Conservation (phyloP, 805 yeast species). For the Ogataea siamensis region DNA sequence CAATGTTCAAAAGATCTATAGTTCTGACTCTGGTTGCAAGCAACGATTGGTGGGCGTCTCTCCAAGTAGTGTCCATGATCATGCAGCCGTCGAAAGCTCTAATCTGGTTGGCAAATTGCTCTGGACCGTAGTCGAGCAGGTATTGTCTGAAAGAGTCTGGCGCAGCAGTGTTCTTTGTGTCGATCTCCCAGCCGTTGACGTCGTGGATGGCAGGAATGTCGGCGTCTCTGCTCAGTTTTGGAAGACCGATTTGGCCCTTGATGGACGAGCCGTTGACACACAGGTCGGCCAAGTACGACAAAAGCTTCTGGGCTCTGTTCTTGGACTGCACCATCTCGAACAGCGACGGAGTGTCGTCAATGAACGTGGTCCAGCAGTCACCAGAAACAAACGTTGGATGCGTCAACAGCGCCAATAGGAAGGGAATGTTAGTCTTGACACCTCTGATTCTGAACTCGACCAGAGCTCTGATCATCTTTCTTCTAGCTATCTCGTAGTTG, state of each 20-base stretch:
- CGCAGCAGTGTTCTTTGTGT: slow-evolving; percentile 44
- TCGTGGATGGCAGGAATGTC: slow-evolving; percentile 71
- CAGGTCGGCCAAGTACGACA: slow-evolving; percentile 88
- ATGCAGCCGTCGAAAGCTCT: slow-evolving; percentile 82
- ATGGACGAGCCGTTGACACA: slow-evolving; percentile 95
- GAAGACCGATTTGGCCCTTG: slow-evolving; percentile 92
- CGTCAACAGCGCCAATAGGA: slow-evolving; percentile 85
- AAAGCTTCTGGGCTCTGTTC: slow-evolving; percentile 93
- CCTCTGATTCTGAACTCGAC: slow-evolving; percentile 99
- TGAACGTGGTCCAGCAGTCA: slow-evolving; percentile 96
- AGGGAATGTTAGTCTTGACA: slow-evolving; percentile 97
- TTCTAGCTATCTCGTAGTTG: slow-evolving; percentile 91
- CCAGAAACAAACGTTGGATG: slow-evolving; percentile 84
- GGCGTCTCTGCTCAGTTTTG: slow-evolving; percentile 77
- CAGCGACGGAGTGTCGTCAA: slow-evolving; percentile 95
- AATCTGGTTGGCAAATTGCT: slow-evolving; percentile 83
- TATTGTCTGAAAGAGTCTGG: slow-evolving; percentile 92
- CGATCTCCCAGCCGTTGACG: slow-evolving; percentile 57
- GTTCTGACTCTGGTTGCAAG: slow-evolving; percentile 98
- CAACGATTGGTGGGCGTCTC: slow-evolving; percentile 98
- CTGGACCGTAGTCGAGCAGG: slow-evolving; percentile 82
- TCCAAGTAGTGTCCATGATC: slow-evolving; percentile 99
- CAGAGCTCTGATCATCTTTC: slow-evolving; percentile 96
- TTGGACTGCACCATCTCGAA: slow-evolving; percentile 93
- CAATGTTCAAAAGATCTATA: slow-evolving; percentile 84